Conservation (phyloP, 768 basidiomycete genomes). For the Lactarius psammicola region DNA sequence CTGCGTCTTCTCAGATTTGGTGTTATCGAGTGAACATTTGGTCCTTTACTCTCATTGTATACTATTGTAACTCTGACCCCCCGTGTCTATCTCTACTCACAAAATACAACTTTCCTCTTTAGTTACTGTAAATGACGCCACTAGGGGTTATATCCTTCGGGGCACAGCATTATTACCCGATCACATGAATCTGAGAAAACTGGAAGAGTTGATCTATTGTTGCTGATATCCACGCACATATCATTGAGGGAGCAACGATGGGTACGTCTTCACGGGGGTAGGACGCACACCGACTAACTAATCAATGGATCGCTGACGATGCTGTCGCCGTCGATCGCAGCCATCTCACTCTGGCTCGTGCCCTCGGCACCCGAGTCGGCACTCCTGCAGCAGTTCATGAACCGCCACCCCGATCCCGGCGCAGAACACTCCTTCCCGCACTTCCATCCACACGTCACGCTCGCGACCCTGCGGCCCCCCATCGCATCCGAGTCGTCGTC, state of each 20-base stretch:
- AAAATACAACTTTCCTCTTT: not conserved
- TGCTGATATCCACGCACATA: not conserved
- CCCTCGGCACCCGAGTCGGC: slow-evolving; percentile 47
- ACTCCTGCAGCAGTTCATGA: slow-evolving; percentile 50
- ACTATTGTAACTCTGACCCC: slow-evolving; percentile 11
- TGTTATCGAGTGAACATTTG: not conserved
- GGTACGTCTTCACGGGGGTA: slow-evolving; percentile 9
- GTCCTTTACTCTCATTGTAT: slow-evolving; percentile 10
- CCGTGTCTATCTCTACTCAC: slow-evolving; percentile 11
- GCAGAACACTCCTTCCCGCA: slow-evolving; percentile 52
- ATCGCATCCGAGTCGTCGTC: not conserved
- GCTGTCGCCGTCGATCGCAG: slow-evolving; percentile 35
- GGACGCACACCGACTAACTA: not conserved
- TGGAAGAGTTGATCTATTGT: not conserved
- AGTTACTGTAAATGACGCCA: too few species aligned
- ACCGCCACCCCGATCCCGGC: slow-evolving; percentile 32
- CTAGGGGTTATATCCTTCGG: too few species aligned
- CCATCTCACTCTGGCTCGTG: slow-evolving; percentile 69
- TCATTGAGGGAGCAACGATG: slow-evolving; percentile 4
- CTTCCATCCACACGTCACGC: slow-evolving; percentile 72
- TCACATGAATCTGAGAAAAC: too few species aligned
- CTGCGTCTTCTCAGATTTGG: not conserved
- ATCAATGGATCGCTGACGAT: not conserved
- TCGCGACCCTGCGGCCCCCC: slow-evolving; percentile 40
- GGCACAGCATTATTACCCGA: too few species aligned